Evolutionary conservation across 2,329 filamentous ascomycete genomes (phyloP).

Genomic region (Colletotrichum sojae): DNA sequence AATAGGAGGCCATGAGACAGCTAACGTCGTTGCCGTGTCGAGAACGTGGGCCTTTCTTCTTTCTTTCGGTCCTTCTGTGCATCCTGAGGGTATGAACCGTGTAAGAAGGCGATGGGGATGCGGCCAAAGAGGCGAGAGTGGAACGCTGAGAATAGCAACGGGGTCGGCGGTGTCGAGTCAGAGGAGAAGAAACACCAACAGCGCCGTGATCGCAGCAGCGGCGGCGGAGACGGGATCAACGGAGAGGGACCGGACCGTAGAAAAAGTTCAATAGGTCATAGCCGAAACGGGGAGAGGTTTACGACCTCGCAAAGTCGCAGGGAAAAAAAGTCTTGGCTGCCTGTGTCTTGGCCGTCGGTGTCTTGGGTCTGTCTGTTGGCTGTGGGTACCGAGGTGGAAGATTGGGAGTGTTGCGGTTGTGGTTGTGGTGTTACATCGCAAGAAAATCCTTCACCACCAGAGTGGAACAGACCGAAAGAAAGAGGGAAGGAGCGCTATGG

Average conservation of each 20-base stretch:
- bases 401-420: no score
- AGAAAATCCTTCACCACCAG: slow-evolving; percentile 17
- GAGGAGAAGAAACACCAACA: not conserved
- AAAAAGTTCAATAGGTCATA: not conserved
- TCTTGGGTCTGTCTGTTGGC: no score
- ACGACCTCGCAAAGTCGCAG: not conserved
- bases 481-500: not conserved
- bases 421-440: slow-evolving; percentile 26
- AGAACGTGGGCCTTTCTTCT: not conserved
- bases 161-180: not conserved
- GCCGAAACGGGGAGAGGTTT: slow-evolving; percentile 4
- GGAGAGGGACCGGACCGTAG: slow-evolving; percentile 2
- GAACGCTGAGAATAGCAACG: slow-evolving; percentile 40
- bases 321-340: slow-evolving; percentile 34
- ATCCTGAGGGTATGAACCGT: slow-evolving; percentile 17
- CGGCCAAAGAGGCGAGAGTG: slow-evolving; percentile 24
- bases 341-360: slow-evolving; percentile 23
- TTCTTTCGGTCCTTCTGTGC: slow-evolving; percentile 1
- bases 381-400: no score
- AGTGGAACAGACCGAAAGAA: not conserved
- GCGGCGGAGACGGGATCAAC: not conserved
- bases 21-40: slow-evolving; percentile 5
- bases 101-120: slow-evolving; percentile 27
- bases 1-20: slow-evolving; percentile 26
- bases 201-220: not conserved